A percentile compares a stretch with the other conserved stretches of the same genome.
phyloP scores from a whole-genome alignment of 2,329 filamentous ascomycete species.

The Penicillium polonicum region DNA sequence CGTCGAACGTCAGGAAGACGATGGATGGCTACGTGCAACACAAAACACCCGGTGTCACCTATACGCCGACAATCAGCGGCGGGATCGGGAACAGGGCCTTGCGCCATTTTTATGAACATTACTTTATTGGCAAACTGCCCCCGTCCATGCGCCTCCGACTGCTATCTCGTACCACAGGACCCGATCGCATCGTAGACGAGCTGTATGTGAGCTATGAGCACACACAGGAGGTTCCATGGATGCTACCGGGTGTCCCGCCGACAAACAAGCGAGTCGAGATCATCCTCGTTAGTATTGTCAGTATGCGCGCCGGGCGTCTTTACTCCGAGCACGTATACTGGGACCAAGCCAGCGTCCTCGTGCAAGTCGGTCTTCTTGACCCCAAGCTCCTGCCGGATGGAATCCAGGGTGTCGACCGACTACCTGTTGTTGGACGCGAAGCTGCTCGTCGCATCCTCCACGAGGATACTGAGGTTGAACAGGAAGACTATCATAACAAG shows the following conservation, averaged over 20 bases:
- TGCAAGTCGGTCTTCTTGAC: slow-evolving; percentile 59
- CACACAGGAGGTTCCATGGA: slow-evolving; percentile 57
- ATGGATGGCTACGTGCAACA: slow-evolving; percentile 35
- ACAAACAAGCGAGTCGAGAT: slow-evolving; percentile 59
- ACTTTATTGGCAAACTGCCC: slow-evolving; percentile 55
- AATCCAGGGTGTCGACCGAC: slow-evolving; percentile 38
- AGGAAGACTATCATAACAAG: slow-evolving; percentile 37
- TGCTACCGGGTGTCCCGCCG: slow-evolving; percentile 57
- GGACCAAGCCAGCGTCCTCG: slow-evolving; percentile 61
- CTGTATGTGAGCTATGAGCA: slow-evolving; percentile 58
- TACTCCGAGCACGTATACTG: slow-evolving; percentile 61
- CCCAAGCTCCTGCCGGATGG: slow-evolving; percentile 54
- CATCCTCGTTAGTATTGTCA: slow-evolving; percentile 57
- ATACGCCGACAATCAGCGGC: slow-evolving; percentile 40
- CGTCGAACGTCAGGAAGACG: slow-evolving; percentile 28
- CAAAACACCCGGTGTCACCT: slow-evolving; percentile 32
- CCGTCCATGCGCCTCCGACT: slow-evolving; percentile 54
- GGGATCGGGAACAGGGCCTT: slow-evolving; percentile 44
- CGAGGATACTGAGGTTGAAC: slow-evolving; percentile 37
- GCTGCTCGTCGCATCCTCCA: slow-evolving; percentile 42
- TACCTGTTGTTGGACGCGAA: slow-evolving; percentile 44
- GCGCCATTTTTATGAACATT: slow-evolving; percentile 55
- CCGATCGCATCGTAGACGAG: slow-evolving; percentile 62
- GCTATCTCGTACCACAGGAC: slow-evolving; percentile 57
- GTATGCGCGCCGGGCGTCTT: slow-evolving; percentile 53